Evolutionary conservation across 2,329 filamentous ascomycete species (phyloP).

Genomic region (Aureobasidium sp.): DNA sequence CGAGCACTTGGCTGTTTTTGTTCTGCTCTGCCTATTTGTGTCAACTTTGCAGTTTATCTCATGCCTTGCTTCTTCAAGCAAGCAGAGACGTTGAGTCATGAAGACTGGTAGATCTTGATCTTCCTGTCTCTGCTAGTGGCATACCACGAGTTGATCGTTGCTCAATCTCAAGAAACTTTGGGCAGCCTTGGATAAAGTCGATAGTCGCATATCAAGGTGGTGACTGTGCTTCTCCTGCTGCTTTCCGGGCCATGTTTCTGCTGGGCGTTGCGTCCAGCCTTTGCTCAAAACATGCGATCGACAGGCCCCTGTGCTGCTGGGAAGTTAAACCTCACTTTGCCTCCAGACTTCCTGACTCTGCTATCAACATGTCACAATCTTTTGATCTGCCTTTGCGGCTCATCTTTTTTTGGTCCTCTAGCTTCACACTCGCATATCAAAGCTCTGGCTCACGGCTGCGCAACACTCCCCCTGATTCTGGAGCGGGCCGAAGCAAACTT

Average conservation of each 20-base stretch:
- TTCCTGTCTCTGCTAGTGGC: neutral
- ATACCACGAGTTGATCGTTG: neutral
- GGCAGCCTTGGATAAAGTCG: neutral
- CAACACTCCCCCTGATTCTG: neutral
- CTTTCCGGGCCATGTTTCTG: neutral
- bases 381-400: neutral
- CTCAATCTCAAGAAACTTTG: neutral
- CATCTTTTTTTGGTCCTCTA: neutral
- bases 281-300: neutral
- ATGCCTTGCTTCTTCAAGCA: neutral
- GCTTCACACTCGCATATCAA: neutral
- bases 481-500: neutral
- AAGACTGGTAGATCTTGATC: neutral
- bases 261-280: neutral
- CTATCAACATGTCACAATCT: neutral
- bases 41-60: neutral
- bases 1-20: neutral
- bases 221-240: neutral
- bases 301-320: neutral
- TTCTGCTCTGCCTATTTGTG: neutral
- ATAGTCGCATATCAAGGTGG: neutral
- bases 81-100: neutral
- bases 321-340: neutral
- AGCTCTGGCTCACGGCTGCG: neutral
- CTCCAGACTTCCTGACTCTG: neutral